Evolutionary conservation across 2,329 filamentous ascomycete genomes (phyloP), one percentile per base, ranked within the genome.

Genomic region (Trichocomaceae sp.): DNA sequence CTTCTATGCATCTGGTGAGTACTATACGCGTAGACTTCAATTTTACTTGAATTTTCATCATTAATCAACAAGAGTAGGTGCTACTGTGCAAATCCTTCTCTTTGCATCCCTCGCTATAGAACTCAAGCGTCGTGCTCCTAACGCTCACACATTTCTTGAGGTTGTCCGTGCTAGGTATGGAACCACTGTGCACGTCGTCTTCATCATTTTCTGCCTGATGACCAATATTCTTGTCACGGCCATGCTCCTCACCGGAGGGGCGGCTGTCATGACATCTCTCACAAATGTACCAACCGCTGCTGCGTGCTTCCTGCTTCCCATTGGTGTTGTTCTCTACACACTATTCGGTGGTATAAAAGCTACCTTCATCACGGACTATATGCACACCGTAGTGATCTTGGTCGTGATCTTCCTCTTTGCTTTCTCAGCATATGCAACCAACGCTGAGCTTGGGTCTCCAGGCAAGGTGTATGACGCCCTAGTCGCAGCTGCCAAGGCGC

Each of bases 391-490:
- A 2, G 51, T 57, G 37, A 52, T 55, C 0, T 7, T 26, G 7
- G 50, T 57, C 46, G 20, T 53, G 1, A 54, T 51, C 1, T 31
- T 74, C 77, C 67, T 74, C n/a, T 76, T 66, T 73, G 79, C 63
- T 65, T 73, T 78, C 58, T 73, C 75, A 2, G 78, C 77, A 19
- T 66, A 70, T 33, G 72, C 74, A 0, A 66, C 72, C 0, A 70
- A 74, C 0, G 23, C 23, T 26, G 75, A 79, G 50, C 71, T 82
- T 26, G 74, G 75, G 0, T 80, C 78, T 0, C 66, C 77, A 1
- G 72, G 69, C 0, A 68, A 74, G 1, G 67, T 83, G 1, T 83
- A 75, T 44, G 76, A 81, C 5, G 69, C 81, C 0, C 65, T 83
- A 13, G 69, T 76, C 5, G 69, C 73, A 3, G 75, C 77, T 0